Evolutionary conservation across 2,329 filamentous ascomycete genomes (phyloP).

Genomic region (Fusarium tricinctum): DNA sequence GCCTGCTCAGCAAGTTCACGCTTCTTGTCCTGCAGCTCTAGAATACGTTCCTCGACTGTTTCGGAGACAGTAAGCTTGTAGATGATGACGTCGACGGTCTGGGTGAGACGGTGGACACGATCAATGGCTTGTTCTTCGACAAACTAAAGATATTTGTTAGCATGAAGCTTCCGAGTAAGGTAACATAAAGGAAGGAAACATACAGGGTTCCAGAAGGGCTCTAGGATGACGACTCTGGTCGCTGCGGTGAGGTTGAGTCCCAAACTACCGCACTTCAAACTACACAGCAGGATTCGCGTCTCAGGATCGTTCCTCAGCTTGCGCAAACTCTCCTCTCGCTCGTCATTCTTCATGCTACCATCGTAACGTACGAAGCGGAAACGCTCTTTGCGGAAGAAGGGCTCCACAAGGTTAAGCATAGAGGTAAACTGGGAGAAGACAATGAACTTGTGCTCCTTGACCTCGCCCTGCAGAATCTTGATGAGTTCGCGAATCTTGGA

Average conservation of each 20-base stretch:
- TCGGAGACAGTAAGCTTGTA: conserved; percentile 92
- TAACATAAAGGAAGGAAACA: conserved; percentile 52
- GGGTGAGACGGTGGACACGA: conserved; percentile 96
- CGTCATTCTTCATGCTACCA: conserved; percentile 93
- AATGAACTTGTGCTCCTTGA: conserved; percentile 91
- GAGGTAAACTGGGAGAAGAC: conserved; percentile 99
- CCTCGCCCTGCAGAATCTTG: conserved; percentile 83
- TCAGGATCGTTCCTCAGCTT: conserved; percentile 79
- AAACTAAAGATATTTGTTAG: conserved; percentile 69
- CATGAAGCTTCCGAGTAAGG: neutral
- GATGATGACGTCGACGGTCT: conserved; percentile 93
- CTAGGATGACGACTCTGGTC: conserved; percentile 91
- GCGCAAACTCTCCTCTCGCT: conserved; percentile 86
- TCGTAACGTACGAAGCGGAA: conserved; percentile 92
- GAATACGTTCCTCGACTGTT: conserved; percentile 92
- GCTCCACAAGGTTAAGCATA: conserved; percentile 96
- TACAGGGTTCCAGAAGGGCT: conserved; percentile 98
- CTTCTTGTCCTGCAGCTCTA: conserved; percentile 96
- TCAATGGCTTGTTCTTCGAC: conserved; percentile 99
- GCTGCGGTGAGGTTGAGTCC: conserved; percentile 96
- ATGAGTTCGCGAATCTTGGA: conserved; percentile 93
- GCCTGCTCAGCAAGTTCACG: conserved; percentile 90
- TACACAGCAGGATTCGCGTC: conserved; percentile 89
- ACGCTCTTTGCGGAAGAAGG: conserved; percentile 81
- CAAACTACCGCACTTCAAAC: conserved; percentile 91